These are phyloP conservation scores for Cercospora brassicicola DNA, from an alignment of 2,329 filamentous ascomycete genomes.

Conservation along the genomic window DNA sequence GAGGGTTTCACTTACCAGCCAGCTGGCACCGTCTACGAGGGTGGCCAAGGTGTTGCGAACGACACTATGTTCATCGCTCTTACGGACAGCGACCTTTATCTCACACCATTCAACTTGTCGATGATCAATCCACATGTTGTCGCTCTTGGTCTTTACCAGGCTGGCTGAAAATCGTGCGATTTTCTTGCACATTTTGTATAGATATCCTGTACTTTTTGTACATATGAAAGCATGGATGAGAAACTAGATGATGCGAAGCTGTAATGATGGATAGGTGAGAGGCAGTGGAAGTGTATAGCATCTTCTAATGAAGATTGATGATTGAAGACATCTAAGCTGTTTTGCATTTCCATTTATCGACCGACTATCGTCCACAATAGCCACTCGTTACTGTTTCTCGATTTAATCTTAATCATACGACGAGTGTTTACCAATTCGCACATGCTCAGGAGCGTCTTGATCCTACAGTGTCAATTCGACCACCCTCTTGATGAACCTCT, in stretches of 20 bases:
- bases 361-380: too few species aligned
- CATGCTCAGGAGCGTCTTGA: too few species aligned
- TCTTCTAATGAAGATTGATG: background rate
- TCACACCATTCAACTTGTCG: slow-evolving; percentile 75
- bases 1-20: slow-evolving; percentile 72
- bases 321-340: background rate
- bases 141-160: slow-evolving; percentile 73
- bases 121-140: slow-evolving; percentile 74
- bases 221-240: background rate
- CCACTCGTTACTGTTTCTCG: too few species aligned
- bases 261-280: background rate
- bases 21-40: slow-evolving; percentile 64
- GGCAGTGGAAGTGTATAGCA: background rate
- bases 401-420: too few species aligned
- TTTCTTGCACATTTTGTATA: background rate
- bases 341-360: background rate
- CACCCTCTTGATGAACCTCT: too few species aligned
- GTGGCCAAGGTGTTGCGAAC: slow-evolving; percentile 67
- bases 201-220: background rate
- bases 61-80: slow-evolving; percentile 77
- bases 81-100: slow-evolving; percentile 65
- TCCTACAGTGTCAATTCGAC: too few species aligned
- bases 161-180: slow-evolving; percentile 54
- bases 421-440: too few species aligned
- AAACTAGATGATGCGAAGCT: background rate